phyloP scores from a whole-genome alignment of 371 early-diverging fungal genomes.

The Capillidium heterosporum region DNA sequence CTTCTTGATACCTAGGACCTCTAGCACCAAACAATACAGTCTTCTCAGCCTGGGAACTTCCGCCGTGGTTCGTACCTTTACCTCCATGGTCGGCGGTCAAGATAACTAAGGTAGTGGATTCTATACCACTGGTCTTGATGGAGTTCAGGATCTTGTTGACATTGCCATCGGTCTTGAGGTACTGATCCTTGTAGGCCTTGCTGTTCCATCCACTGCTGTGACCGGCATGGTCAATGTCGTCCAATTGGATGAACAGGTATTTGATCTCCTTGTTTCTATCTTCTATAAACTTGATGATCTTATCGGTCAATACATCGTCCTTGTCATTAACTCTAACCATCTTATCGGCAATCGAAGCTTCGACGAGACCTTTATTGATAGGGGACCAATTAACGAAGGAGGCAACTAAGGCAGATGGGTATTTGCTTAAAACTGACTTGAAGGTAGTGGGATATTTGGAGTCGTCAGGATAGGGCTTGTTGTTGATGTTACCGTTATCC shows the following conservation, averaged over 20 bases:
- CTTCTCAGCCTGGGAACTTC: conserved; percentile 1
- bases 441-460: conserved; percentile 7
- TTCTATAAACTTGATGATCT: conserved; percentile 3
- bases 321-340: background rate
- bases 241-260: conserved; percentile 6
- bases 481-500: conserved; percentile 2
- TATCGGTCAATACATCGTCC: conserved; percentile 3
- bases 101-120: conserved; percentile 3
- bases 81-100: conserved; percentile 12
- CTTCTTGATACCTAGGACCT: background rate
- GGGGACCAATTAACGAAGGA: conserved; percentile 7
- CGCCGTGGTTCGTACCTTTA: conserved; percentile 5
- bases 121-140: background rate
- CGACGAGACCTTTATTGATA: conserved; percentile 9
- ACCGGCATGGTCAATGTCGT: conserved; percentile 7
- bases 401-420: background rate
- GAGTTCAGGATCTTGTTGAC: background rate
- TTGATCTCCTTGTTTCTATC: background rate
- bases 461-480: conserved; percentile 5
- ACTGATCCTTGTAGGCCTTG: conserved; percentile 1
- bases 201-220: conserved; percentile 3
- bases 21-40: conserved; percentile 4
- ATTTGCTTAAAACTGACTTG: conserved; percentile 2
- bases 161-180: conserved; percentile 2
- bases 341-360: conserved; percentile 3